These are phyloP conservation scores for Cardiospermum halicacabum DNA, from an alignment of 345 rosid genomes.

Conservation along the genomic window DNA sequence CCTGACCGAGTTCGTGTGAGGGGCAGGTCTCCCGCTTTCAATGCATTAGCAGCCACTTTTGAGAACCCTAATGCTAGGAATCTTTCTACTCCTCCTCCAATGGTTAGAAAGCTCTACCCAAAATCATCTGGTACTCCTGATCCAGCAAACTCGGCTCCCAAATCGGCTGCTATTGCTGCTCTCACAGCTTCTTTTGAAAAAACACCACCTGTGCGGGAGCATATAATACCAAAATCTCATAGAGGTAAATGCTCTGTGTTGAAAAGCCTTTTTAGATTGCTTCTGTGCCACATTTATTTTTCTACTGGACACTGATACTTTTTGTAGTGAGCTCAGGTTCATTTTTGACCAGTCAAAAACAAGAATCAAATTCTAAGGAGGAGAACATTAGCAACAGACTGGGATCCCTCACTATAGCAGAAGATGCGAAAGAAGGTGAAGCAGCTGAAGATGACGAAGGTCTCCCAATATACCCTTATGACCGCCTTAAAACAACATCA, in stretches of 20 bases:
- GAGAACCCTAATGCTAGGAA: conserved; percentile 77
- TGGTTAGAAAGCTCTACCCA: conserved; percentile 80
- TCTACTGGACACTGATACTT: conserved; percentile 14
- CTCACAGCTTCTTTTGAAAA: conserved; percentile 64
- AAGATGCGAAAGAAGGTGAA: conserved; percentile 87
- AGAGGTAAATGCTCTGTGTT: conserved; percentile 46
- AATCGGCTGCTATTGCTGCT: conserved; percentile 67
- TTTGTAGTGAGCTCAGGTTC: conserved; percentile 51
- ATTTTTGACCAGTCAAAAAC: conserved; percentile 38
- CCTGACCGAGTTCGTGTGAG: conserved; percentile 95
- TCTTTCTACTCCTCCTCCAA: conserved; percentile 99
- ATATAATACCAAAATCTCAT: conserved; percentile 62
- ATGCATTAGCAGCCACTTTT: conserved; percentile 90
- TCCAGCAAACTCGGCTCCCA: conserved; percentile 50
- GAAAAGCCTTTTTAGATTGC: neutral
- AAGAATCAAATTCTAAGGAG: conserved; percentile 55
- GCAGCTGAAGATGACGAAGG: conserved; percentile 92
- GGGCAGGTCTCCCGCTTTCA: conserved; percentile 99
- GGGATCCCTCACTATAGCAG: conserved; percentile 78
- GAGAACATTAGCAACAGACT: conserved; percentile 63
- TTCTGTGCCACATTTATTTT: neutral
- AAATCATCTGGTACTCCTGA: conserved; percentile 90
- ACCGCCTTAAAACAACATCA: conserved; percentile 67
- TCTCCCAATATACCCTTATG: conserved; percentile 67
- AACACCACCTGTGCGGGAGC: conserved; percentile 54